These are phyloP conservation scores for Mucor lusitanicus DNA, from an alignment of 371 early-diverging fungal species.

Conservation along the genomic window DNA sequence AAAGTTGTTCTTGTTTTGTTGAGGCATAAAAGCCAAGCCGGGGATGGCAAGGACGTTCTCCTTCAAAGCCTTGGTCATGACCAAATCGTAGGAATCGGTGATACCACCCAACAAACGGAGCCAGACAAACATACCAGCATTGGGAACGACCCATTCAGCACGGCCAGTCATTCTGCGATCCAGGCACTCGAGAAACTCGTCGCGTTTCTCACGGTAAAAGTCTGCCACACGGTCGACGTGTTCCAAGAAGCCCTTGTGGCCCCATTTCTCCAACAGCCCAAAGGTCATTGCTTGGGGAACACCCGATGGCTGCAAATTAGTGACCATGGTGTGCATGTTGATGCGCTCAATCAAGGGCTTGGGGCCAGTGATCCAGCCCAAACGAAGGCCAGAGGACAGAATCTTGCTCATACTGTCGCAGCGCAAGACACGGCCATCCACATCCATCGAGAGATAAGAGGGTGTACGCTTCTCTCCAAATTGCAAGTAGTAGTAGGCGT, in stretches of 20 bases:
- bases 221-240: constrained; percentile 62
- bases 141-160: constrained; percentile 72
- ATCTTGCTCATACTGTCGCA: constrained; percentile 86
- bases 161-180: constrained; percentile 59
- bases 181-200: constrained; percentile 59
- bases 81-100: constrained; percentile 65
- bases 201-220: constrained; percentile 66
- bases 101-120: constrained; percentile 64
- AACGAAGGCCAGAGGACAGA: constrained; percentile 73
- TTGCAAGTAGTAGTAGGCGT: constrained; percentile 82
- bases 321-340: constrained; percentile 69
- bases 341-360: constrained; percentile 66
- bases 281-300: constrained; percentile 68
- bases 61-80: constrained; percentile 66
- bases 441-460: constrained; percentile 78
- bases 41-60: constrained; percentile 76
- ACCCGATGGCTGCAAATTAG: constrained; percentile 78
- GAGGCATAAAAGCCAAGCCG: constrained; percentile 50
- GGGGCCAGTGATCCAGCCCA: constrained; percentile 82
- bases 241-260: constrained; percentile 63
- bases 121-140: constrained; percentile 88
- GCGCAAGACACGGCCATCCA: constrained; percentile 79
- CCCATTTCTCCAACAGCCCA: constrained; percentile 65
- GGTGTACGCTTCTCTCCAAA: constrained; percentile 37
- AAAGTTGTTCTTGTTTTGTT: constrained; percentile 24